A percentile compares a stretch with the other conserved stretches of the same genome.
Conservation (phyloP, 140 eudicot genomes). For the Erigeron philadelphicus region DNA sequence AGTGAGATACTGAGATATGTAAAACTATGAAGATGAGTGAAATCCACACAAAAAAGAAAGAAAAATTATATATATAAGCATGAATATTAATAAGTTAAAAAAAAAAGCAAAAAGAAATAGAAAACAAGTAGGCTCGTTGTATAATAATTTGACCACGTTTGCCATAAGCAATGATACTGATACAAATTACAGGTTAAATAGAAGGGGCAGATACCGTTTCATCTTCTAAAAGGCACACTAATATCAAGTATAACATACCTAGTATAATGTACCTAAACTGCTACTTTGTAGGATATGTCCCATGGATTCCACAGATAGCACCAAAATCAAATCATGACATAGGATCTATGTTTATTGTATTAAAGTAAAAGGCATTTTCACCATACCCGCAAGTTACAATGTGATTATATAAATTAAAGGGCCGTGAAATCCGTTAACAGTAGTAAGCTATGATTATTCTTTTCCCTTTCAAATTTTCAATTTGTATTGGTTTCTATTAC, state of each 20-base stretch:
- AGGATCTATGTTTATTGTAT: too few relatives aligned
- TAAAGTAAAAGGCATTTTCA: too few relatives aligned
- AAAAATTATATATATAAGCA: constrained; percentile 1
- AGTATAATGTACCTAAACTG: too few relatives aligned
- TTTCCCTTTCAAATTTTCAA: background rate
- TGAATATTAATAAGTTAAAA: background rate
- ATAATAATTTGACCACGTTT: background rate
- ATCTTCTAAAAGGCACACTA: background rate
- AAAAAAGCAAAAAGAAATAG: background rate
- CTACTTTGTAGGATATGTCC: too few relatives aligned
- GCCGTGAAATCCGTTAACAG: background rate
- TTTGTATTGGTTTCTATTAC: background rate
- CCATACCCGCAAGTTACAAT: constrained; percentile 1
- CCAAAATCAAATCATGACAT: too few relatives aligned
- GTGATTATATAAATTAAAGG: background rate
- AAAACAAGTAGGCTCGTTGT: background rate
- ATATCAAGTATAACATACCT: too few relatives aligned
- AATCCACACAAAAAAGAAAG: constrained; percentile 20
- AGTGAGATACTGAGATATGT: constrained; percentile 3
- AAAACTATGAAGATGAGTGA: constrained; percentile 24
- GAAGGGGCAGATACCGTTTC: background rate
- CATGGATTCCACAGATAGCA: too few relatives aligned
- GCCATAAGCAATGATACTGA: constrained; percentile 1
- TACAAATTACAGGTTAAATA: background rate
- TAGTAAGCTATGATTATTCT: background rate